Percentiles rank a stretch among this genome's conserved stretches.
phyloP scores from a whole-genome alignment of 2,329 filamentous ascomycete genomes.

The Mollisiaceae sp. region DNA sequence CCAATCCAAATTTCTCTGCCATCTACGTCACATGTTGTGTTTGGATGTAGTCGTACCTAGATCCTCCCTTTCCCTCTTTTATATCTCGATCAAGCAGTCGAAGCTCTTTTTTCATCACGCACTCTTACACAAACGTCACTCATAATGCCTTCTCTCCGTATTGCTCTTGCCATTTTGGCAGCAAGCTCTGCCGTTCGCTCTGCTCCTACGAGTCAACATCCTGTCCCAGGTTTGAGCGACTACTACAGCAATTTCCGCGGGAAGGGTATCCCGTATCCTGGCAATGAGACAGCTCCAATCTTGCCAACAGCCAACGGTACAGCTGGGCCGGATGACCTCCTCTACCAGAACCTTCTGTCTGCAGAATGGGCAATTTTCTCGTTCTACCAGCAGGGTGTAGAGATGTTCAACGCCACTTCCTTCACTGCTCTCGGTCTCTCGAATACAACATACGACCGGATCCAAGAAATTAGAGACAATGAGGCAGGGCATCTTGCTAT shows the following conservation, averaged over 20 bases:
- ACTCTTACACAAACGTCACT: background rate
- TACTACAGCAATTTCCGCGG: slow-evolving; percentile 45
- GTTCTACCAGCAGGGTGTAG: slow-evolving; percentile 51
- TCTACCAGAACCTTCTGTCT: slow-evolving; percentile 51
- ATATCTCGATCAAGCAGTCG: background rate
- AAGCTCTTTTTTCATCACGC: background rate
- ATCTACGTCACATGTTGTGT: slow-evolving; percentile 13
- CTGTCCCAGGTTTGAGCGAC: slow-evolving; percentile 42
- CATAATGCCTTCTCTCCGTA: background rate
- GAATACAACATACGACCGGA: slow-evolving; percentile 47
- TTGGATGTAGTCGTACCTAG: background rate
- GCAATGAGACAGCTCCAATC: slow-evolving; percentile 44
- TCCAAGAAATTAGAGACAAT: slow-evolving; percentile 50
- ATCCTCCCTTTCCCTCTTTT: background rate
- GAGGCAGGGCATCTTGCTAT: slow-evolving; percentile 52
- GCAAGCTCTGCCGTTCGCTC: slow-evolving; percentile 9
- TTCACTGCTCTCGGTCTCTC: slow-evolving; percentile 46
- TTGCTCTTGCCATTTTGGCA: slow-evolving; percentile 8
- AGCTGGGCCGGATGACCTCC: slow-evolving; percentile 47
- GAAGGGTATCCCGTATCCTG: slow-evolving; percentile 45
- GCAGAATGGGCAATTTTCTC: slow-evolving; percentile 52
- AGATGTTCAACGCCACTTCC: slow-evolving; percentile 45
- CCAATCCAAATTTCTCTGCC: background rate
- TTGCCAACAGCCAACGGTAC: slow-evolving; percentile 39
- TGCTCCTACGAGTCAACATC: slow-evolving; percentile 21